These are phyloP conservation scores for Venturia aucupariae DNA, from an alignment of 2,329 filamentous ascomycete genomes.

Conservation along the genomic window DNA sequence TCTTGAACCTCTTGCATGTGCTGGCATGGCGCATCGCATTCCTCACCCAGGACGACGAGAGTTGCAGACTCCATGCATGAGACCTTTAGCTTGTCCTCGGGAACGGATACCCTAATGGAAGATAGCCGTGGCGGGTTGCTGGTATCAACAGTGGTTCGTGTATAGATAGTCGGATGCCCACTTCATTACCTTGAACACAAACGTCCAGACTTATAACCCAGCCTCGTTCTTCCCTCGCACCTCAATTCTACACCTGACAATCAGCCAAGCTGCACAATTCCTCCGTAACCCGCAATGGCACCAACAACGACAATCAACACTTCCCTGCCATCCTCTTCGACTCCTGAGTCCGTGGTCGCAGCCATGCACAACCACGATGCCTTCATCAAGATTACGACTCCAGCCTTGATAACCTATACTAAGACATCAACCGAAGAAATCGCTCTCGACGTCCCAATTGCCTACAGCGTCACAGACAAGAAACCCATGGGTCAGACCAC, in stretches of 20 bases:
- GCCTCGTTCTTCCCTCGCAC: background rate
- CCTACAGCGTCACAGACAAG: constrained; percentile 30
- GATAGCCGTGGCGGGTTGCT: background rate
- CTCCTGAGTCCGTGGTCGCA: constrained; percentile 23
- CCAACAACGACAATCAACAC: constrained; percentile 30
- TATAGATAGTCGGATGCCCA: background rate
- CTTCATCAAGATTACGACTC: constrained; percentile 32
- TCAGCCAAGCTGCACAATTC: background rate
- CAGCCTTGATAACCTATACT: constrained; percentile 26
- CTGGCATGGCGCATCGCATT: background rate
- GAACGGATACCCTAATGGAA: background rate
- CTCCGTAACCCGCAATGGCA: background rate
- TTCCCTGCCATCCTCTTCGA: constrained; percentile 23
- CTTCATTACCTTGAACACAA: background rate
- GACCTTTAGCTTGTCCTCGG: background rate
- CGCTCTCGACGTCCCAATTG: constrained; percentile 19
- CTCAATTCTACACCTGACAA: background rate
- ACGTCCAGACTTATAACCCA: background rate
- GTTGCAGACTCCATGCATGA: background rate
- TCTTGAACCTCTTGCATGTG: background rate
- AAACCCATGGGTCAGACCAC: constrained; percentile 34
- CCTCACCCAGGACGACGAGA: background rate
- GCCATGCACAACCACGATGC: constrained; percentile 32
- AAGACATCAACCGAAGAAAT: constrained; percentile 26
- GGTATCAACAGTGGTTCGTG: background rate